Evolutionary conservation across 306 rosid species (phyloP).

Genomic region (Rubus idaeus): DNA sequence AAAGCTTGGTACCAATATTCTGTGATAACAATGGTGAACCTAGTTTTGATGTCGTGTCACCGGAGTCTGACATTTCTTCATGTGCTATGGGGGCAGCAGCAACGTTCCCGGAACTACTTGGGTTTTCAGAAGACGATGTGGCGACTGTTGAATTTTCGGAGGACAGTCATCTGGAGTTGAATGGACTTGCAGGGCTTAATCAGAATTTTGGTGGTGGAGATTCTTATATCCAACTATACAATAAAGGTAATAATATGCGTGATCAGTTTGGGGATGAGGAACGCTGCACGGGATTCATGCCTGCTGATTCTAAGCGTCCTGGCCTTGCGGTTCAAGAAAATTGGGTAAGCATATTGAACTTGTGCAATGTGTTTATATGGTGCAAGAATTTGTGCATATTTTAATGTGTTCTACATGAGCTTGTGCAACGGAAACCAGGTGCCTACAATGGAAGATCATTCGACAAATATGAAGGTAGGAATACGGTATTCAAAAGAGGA

Average conservation of each 20-base stretch:
- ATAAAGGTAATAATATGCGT: neutral
- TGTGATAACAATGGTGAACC: slow-evolving; percentile 31
- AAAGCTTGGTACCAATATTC: slow-evolving; percentile 32
- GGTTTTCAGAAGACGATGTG: slow-evolving; percentile 33
- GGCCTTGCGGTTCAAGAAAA: slow-evolving; percentile 38
- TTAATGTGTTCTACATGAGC: too few relatives aligned
- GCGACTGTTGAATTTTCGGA: slow-evolving; percentile 37
- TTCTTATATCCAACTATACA: slow-evolving; percentile 11
- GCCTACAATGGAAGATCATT: slow-evolving; percentile 50
- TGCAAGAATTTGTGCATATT: neutral
- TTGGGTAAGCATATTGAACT: slow-evolving; percentile 39
- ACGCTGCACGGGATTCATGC: slow-evolving; percentile 40
- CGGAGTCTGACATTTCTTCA: slow-evolving; percentile 19
- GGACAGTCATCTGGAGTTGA: slow-evolving; percentile 28
- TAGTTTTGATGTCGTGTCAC: slow-evolving; percentile 5
- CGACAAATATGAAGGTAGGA: slow-evolving; percentile 67
- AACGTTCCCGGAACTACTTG: slow-evolving; percentile 31
- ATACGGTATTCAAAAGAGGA: slow-evolving; percentile 81
- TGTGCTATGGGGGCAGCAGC: slow-evolving; percentile 32
- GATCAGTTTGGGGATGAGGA: slow-evolving; percentile 50
- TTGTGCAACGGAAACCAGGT: too few relatives aligned
- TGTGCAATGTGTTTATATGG: neutral
- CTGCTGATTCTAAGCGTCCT: slow-evolving; percentile 43
- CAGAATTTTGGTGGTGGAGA: slow-evolving; percentile 36
- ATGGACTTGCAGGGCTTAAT: slow-evolving; percentile 31